Conservation (phyloP, 2,329 filamentous ascomycete species). For the Clarireedia hainanense region DNA sequence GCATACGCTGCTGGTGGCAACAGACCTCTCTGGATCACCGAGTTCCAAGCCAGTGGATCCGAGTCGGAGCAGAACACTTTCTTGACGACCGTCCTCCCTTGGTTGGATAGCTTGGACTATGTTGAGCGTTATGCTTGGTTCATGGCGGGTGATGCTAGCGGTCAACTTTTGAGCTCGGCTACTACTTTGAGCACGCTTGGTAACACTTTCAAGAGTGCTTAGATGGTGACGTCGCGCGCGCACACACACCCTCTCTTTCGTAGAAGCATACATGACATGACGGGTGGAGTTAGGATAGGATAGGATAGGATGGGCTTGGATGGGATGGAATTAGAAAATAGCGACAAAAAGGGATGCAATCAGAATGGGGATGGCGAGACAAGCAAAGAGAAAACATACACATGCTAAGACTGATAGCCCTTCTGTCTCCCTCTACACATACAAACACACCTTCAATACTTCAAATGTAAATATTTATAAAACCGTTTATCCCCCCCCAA, state of each 20-base stretch:
- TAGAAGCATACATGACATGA: no score
- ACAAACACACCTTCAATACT: no score
- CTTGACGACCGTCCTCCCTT: constrained; percentile 34
- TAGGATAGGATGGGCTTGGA: background rate
- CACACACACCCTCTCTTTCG: no score
- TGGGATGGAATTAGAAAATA: background rate
- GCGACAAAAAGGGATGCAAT: no score
- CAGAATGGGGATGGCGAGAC: no score
- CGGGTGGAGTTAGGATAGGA: background rate
- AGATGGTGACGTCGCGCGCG: background rate
- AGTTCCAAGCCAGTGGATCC: constrained; percentile 30
- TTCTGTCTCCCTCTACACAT: no score
- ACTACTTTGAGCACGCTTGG: background rate
- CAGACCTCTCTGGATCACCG: constrained; percentile 36
- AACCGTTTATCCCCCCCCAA: no score
- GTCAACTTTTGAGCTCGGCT: background rate
- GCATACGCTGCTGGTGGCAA: constrained; percentile 28
- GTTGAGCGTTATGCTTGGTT: constrained; percentile 11
- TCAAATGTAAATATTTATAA: no score
- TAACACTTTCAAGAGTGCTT: constrained; percentile 4
- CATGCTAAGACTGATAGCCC: no score
- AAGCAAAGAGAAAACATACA: no score
- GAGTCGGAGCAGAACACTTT: constrained; percentile 30
- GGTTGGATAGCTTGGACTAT: constrained; percentile 31
- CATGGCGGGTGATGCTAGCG: background rate